Evolutionary conservation across 306 rosid species (phyloP), one percentile per base, ranked within the genome.

Genomic region (Carpinus fangiana): DNA sequence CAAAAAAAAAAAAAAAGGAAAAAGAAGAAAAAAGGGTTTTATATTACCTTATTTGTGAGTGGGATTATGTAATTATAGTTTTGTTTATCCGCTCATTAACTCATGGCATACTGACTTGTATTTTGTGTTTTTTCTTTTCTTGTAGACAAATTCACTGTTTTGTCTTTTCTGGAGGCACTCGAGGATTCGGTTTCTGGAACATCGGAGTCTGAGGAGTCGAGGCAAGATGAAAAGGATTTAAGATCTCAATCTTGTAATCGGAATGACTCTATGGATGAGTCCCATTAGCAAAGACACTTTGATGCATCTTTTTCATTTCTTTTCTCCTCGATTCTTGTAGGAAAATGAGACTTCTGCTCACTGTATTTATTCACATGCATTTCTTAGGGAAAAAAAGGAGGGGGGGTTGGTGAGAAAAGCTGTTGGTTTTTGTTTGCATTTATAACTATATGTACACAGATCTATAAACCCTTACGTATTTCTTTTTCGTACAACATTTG

Each of bases 91-190:
- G 8, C 36, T 20, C 16, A 3, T 57, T 57, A 23, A 57, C 13
- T 17, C 10, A 21, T 12, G 14, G 34, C 10, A 12, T 20, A 10
- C 23, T 21, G 34, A 21, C 65, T 23, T 23, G 5, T 23, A 2
- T 59, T 20, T 20, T 59, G 6, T 28, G n/a, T 23, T 59, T 36
- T 56, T 14, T 52, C 13, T 73, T 66, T 59, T 80, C 59, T 81
- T 82, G 84, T 97, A 92, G 97, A 92, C 76, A 94, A 92, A 80
- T 90, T 90, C 78, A 92, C 98, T 2, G 98, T 92, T 61, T 76
- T 92, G 86, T 94, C 97, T 7, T 94, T 94, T 79, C 94, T 94
- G 8, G 97, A 94, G 88, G 98, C 97, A 47, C 97, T 94, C 3
- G 97, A 94, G 81, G 98, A 94, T 87, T 86, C 97, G 21, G 97